Percentiles rank a stretch among this genome's conserved stretches.
phyloP scores from a whole-genome alignment of 2,329 filamentous ascomycete genomes.

The Lithohypha guttulata region DNA sequence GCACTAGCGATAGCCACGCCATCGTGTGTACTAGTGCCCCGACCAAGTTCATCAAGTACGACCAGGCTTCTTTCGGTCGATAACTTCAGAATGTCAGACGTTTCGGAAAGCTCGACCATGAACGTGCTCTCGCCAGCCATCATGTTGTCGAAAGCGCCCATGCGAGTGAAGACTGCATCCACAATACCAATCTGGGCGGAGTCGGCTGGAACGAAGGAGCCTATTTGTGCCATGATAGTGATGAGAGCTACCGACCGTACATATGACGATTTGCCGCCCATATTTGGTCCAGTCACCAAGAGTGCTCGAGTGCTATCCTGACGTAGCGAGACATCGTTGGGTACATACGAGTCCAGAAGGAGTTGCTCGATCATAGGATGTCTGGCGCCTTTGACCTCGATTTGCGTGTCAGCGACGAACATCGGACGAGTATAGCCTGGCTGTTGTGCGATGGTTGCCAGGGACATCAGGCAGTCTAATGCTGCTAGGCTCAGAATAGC shows the following conservation, averaged over 20 bases:
- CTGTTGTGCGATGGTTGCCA: conserved; percentile 71
- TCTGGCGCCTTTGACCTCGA: conserved; percentile 63
- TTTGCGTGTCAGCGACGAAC: conserved; percentile 52
- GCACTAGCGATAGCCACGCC: conserved; percentile 91
- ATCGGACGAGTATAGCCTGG: conserved; percentile 80
- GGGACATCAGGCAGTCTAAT: conserved; percentile 79
- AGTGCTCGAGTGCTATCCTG: conserved; percentile 47
- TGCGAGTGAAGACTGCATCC: conserved; percentile 88
- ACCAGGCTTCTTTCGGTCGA: conserved; percentile 77
- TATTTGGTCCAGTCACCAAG: conserved; percentile 92
- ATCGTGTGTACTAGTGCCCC: conserved; percentile 90
- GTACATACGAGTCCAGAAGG: conserved; percentile 76
- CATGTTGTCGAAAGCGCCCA: conserved; percentile 94
- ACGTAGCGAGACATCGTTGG: conserved; percentile 64
- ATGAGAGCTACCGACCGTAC: conserved; percentile 87
- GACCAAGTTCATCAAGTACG: conserved; percentile 86
- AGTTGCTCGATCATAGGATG: conserved; percentile 95
- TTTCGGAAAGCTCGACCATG: conserved; percentile 95
- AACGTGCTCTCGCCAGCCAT: conserved; percentile 91
- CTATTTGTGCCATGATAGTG: conserved; percentile 86
- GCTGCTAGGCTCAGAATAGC: conserved; percentile 75
- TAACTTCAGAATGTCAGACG: conserved; percentile 77
- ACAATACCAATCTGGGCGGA: conserved; percentile 66
- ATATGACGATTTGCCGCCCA: conserved; percentile 98
- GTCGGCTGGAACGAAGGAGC: conserved; percentile 80